A percentile compares a stretch with the other conserved stretches of the same genome.
Evolutionary conservation across 1,284 basidiomycete species (phyloP).

Genomic region (Anthracocystis panici-leucophaei): DNA sequence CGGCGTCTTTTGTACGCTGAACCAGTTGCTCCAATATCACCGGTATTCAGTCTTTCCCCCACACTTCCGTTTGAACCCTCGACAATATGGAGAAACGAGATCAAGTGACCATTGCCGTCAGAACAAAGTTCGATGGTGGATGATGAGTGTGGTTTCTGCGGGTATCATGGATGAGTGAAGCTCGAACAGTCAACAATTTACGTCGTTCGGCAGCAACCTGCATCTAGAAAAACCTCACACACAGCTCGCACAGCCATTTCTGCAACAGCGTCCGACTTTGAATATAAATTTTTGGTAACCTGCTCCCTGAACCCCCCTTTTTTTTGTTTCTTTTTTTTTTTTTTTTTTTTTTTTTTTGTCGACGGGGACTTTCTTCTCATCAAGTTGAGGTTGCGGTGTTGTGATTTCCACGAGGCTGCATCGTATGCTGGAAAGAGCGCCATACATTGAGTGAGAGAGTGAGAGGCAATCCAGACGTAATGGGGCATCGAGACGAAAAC

Average conservation of each 20-base stretch:
- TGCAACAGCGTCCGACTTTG: not conserved
- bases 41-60: too few relatives aligned
- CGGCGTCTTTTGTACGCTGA: too few relatives aligned
- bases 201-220: constrained; percentile 11
- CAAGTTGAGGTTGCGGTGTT: not conserved
- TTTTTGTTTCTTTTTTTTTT: too few relatives aligned
- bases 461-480: not conserved
- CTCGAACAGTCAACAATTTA: not conserved
- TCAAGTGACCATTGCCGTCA: too few relatives aligned
- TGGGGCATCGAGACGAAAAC: not conserved
- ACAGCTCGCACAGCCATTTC: constrained; percentile 3
- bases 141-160: too few relatives aligned
- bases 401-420: not conserved
- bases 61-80: too few relatives aligned
- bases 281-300: not conserved
- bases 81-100: too few relatives aligned
- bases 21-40: too few relatives aligned
- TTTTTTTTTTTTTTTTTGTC: not conserved
- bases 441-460: not conserved
- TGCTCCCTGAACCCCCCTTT: constrained; percentile 1
- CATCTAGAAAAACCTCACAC: not conserved
- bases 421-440: not conserved
- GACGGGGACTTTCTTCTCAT: not conserved
- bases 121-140: too few relatives aligned
- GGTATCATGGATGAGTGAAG: too few relatives aligned